Evolutionary conservation across 805 yeast genomes (phyloP), one percentile per base, ranked within the genome.

Genomic region (Nakazawaea ernobii): DNA sequence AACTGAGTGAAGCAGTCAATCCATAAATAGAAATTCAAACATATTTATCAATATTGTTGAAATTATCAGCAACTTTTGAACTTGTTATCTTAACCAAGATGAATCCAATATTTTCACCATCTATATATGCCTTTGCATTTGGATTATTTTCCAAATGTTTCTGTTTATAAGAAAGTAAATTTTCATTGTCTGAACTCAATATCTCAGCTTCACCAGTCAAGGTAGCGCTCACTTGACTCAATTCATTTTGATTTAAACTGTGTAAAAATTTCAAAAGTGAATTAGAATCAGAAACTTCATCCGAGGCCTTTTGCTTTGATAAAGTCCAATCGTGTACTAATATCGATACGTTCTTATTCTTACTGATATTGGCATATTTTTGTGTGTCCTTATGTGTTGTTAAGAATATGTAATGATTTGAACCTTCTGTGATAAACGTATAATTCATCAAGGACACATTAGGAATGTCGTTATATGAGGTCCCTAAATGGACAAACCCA

Each of bases 381-480:
- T 80, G 79, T 8, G 97, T 88, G 46, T 75, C 66, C 49, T 74
- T 77, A 1, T 82, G 82, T 1, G 95, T 81, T 2, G 96, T 80
- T 49, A 91, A 70, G 14, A 92, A 77, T 42, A 90, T 77, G 53
- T 72, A 74, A 46, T 53, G 72, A 0, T 69, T 58, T 26, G 68
- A 64, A 14, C 61, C 58, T 6, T 73, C 61, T 5, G 73, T 69
- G 17, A 84, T 65, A 60, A 81, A 87, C 4, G 91, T 82, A 65
- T 87, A 92, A 66, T 88, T 92, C 98, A 92, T 92, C 53, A 92
- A 72, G 15, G 94, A 79, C 3, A 90, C 96, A 51, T 91, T 94
- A 6, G 98, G 98, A 39, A 79, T 64, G 39, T 86, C 75, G 8
- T 62, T 52, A 8, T 62, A 69, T 50, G 89, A 78, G 1, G 98